Evolutionary conservation across 2,329 filamentous ascomycete species (phyloP), one percentile per base, ranked within the genome.

Genomic region (Talaromyces verruculosus): DNA sequence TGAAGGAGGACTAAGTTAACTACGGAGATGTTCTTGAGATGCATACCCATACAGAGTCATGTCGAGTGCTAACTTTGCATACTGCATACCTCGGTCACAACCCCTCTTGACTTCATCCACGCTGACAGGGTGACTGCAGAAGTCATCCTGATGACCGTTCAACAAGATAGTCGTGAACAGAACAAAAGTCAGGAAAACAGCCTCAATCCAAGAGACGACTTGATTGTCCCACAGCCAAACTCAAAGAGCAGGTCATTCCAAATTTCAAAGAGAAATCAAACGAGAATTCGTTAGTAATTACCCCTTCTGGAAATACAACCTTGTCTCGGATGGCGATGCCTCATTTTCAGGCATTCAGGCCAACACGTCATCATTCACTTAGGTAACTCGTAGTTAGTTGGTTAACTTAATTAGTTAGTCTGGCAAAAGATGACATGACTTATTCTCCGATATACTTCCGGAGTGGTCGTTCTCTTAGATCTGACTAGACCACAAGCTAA

Each of bases 311-410:
- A 49, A 39, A 53, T 61, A 33, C 4, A 37, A 35, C 28, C 17
- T 35, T 19, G 33, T 37, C 53, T 57, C 33, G 53, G 17, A 22
- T n/a, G 22, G 15, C 17, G 33, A 19, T 45, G 49, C 61, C 61
- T 2, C 17, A 25, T 57, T 63, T 63, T 43, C 61, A 63, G 61
- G 61, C 61, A 45, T 19, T 17, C 61, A 55, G 37, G 49, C 37
- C 51, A 45, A 33, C 33, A 30, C 30, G 33, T 57, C 53, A 57
- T 22, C 49, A 33, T 33, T 53, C 25, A 28, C 25, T 15, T 37
- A 37, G 35, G 35, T 37, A 37, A 37, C 35, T 33, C 7, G 30
- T 35, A 39, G 37, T 39, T 25, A 4, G 25, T 25, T 25, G 25
- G 25, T 25, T 25, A 25, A 25, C 25, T 25, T 25, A 25, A 3